phyloP scores from a whole-genome alignment of 2,329 filamentous ascomycete species.

The Pseudogymnoascus sp. region DNA sequence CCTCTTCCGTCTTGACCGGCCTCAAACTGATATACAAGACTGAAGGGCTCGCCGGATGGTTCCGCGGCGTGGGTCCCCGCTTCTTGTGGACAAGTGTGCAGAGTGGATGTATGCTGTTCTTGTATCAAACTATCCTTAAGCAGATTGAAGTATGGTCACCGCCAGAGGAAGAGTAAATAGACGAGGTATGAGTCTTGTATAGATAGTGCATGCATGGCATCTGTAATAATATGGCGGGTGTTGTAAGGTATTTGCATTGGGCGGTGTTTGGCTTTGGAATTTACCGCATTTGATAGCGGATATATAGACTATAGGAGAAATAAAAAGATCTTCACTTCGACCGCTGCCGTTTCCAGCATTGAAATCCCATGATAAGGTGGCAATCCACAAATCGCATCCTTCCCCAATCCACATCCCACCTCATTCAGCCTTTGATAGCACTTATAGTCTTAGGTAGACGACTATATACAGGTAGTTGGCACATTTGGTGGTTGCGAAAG shows the following conservation, averaged over 20 bases:
- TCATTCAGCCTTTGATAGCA: no score
- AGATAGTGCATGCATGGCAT: slow-evolving; percentile 4
- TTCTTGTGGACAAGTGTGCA: slow-evolving; percentile 97
- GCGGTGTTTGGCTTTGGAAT: slow-evolving; percentile 6
- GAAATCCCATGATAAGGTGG: background rate
- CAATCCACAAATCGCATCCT: background rate
- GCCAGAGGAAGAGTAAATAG: slow-evolving; percentile 10
- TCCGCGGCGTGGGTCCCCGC: slow-evolving; percentile 86
- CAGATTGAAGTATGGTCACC: slow-evolving; percentile 53
- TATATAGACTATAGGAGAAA: slow-evolving; percentile 9
- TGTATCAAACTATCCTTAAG: slow-evolving; percentile 83
- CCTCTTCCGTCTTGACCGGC: slow-evolving; percentile 81
- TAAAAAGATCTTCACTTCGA: slow-evolving; percentile 6
- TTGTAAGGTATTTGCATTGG: slow-evolving; percentile 8
- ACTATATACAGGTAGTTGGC: background rate
- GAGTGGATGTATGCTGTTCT: slow-evolving; percentile 90
- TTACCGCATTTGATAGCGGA: slow-evolving; percentile 3
- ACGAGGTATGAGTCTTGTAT: slow-evolving; percentile 2
- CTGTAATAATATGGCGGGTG: slow-evolving; percentile 4
- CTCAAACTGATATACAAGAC: slow-evolving; percentile 81
- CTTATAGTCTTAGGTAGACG: background rate
- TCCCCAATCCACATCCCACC: no score
- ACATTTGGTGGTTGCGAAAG: background rate
- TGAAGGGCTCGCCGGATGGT: slow-evolving; percentile 85
- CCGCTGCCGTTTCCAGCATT: background rate